Evolutionary conservation across 2,329 filamentous ascomycete genomes (phyloP).

Genomic region (Fusarium robinianum): DNA sequence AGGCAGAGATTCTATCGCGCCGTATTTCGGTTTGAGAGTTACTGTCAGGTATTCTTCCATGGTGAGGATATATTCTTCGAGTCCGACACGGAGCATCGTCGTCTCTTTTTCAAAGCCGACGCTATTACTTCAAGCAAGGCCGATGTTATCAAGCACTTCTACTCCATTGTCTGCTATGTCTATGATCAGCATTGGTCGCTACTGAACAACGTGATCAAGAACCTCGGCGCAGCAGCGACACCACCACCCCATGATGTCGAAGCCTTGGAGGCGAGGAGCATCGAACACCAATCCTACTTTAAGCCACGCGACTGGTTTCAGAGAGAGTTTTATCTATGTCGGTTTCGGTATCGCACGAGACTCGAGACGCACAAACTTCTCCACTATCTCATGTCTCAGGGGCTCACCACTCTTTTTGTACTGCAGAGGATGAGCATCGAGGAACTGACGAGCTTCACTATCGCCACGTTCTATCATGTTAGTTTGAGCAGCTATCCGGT

Average conservation of each 20-base stretch:
- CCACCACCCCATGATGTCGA: not conserved
- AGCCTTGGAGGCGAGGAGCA: no score
- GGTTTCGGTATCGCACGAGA: not conserved
- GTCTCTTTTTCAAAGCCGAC: not conserved
- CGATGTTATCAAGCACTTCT: not conserved
- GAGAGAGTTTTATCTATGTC: not conserved
- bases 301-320: not conserved
- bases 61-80: not conserved
- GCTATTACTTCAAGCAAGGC: no score
- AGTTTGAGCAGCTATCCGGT: not conserved
- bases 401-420: not conserved
- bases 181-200: constrained; percentile 1
- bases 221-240: not conserved
- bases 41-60: constrained; percentile 2
- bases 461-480: not conserved
- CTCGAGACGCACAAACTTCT: not conserved
- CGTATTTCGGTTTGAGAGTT: not conserved
- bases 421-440: not conserved
- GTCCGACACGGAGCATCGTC: not conserved
- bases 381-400: constrained; percentile 2
- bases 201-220: not conserved
- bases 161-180: constrained; percentile 1
- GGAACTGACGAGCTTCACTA: not conserved
- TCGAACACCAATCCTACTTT: no score
- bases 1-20: not conserved